A percentile compares a stretch with the other conserved stretches of the same genome.
phyloP scores from a whole-genome alignment of 768 basidiomycete species.

The Phylloporus sp. region DNA sequence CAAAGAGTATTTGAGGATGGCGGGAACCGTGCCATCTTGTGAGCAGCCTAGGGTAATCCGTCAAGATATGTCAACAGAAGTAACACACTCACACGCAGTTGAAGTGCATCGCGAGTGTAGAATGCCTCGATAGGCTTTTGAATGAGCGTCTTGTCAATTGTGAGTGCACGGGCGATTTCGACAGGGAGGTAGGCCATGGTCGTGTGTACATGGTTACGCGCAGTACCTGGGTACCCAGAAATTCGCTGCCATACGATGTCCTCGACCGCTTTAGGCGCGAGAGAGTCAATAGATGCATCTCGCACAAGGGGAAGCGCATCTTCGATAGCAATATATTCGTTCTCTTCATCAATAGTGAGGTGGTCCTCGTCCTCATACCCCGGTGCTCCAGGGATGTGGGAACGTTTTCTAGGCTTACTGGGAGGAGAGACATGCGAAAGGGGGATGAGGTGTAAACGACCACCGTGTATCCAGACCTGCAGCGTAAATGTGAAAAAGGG shows the following conservation, averaged over 20 bases:
- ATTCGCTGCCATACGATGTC: slow-evolving; percentile 67
- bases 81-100: slow-evolving; percentile 65
- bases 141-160: slow-evolving; percentile 59
- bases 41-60: slow-evolving; percentile 59
- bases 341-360: slow-evolving; percentile 37
- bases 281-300: slow-evolving; percentile 49
- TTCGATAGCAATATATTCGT: slow-evolving; percentile 50
- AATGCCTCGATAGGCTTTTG: slow-evolving; percentile 90
- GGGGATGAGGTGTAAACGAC: slow-evolving; percentile 83
- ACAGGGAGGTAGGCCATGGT: slow-evolving; percentile 77
- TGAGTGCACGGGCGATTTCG: slow-evolving; percentile 74
- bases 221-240: slow-evolving; percentile 67
- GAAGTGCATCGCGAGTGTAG: slow-evolving; percentile 90
- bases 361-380: slow-evolving; percentile 52
- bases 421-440: slow-evolving; percentile 68
- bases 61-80: slow-evolving; percentile 2
- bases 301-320: slow-evolving; percentile 66
- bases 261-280: slow-evolving; percentile 61
- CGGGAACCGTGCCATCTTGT: slow-evolving; percentile 87
- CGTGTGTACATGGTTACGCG: slow-evolving; percentile 65
- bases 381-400: slow-evolving; percentile 38
- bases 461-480: slow-evolving; percentile 88
- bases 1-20: slow-evolving; percentile 61
- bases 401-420: slow-evolving; percentile 50
- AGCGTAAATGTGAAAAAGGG: slow-evolving; percentile 25